Percentiles rank a stretch among this genome's conserved stretches.
Evolutionary conservation across 1,284 basidiomycete genomes (phyloP).

Genomic region (Peniophora sp.): DNA sequence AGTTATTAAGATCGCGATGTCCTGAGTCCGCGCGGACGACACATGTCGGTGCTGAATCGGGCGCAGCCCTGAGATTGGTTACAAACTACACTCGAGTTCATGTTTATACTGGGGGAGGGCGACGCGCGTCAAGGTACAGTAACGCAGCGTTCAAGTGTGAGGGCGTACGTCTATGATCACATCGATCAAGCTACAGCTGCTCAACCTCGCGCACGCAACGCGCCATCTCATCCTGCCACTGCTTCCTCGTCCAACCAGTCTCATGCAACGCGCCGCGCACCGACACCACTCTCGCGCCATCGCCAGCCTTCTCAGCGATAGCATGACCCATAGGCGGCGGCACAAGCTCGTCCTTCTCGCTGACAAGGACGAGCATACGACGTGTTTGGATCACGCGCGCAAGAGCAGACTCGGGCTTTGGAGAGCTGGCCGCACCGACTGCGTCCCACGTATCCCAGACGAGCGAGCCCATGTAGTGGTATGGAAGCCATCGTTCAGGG

Average conservation of each 20-base stretch:
- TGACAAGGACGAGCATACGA: slow-evolving; percentile 37
- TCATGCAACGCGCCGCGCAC: slow-evolving; percentile 34
- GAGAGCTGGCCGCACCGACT: slow-evolving; percentile 16
- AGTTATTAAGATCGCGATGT: too few relatives aligned
- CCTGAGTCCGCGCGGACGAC: too few relatives aligned
- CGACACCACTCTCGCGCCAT: slow-evolving; percentile 15
- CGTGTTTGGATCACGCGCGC: slow-evolving; percentile 25
- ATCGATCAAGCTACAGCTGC: too few relatives aligned
- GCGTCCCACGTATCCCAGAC: slow-evolving; percentile 44
- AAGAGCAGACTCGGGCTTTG: slow-evolving; percentile 11
- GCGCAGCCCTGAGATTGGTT: too few relatives aligned
- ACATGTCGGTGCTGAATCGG: too few relatives aligned
- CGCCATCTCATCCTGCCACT: slow-evolving; percentile 28
- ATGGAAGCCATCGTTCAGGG: slow-evolving; percentile 40
- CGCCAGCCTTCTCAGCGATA: slow-evolving; percentile 10
- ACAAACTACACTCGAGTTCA: too few relatives aligned
- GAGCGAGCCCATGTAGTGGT: slow-evolving; percentile 35
- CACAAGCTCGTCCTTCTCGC: slow-evolving; percentile 40
- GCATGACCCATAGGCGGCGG: slow-evolving; percentile 31
- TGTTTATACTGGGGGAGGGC: too few relatives aligned
- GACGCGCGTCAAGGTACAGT: too few relatives aligned
- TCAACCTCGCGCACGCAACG: slow-evolving; percentile 10
- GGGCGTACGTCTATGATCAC: too few relatives aligned
- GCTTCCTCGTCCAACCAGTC: slow-evolving; percentile 28
- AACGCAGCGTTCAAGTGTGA: too few relatives aligned